phyloP scores from a whole-genome alignment of 345 rosid genomes.

The Syzygium aromaticum region DNA sequence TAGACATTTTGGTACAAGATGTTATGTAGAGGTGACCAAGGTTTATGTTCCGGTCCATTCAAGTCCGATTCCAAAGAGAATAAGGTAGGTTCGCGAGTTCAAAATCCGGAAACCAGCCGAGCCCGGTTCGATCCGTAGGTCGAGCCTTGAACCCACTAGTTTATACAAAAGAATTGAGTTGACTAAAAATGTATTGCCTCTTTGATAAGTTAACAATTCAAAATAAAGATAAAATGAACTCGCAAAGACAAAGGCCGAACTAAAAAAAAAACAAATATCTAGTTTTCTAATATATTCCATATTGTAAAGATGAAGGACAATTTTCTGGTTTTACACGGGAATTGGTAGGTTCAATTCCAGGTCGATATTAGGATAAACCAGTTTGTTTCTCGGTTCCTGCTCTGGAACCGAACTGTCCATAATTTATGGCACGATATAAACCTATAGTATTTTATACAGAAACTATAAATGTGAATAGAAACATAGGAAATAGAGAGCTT shows the following conservation, averaged over 20 bases:
- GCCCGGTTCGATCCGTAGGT: accelerated
- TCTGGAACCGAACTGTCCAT: neutral
- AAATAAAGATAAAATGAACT: neutral
- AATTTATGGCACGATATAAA: too few relatives aligned
- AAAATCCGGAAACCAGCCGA: accelerated
- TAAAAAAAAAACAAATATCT: too few relatives aligned
- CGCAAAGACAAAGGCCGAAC: neutral
- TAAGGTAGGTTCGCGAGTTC: accelerated
- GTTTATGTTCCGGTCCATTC: neutral
- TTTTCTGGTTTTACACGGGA: neutral
- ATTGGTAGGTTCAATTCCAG: neutral
- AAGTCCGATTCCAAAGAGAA: neutral
- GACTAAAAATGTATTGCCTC: accelerated
- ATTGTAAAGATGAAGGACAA: neutral
- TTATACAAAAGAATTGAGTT: neutral
- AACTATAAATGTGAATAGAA: neutral
- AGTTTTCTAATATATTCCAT: too few relatives aligned
- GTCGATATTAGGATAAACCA: neutral
- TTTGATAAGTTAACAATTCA: neutral
- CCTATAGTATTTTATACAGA: too few relatives aligned
- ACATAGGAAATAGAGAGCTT: neutral
- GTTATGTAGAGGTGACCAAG: neutral
- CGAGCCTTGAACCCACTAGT: accelerated
- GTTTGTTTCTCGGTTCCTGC: too few relatives aligned
- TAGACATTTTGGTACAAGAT: neutral